Base-by-base conservation (phyloP, 306 rosid genomes). In the Canavalia gladiata region DNA sequence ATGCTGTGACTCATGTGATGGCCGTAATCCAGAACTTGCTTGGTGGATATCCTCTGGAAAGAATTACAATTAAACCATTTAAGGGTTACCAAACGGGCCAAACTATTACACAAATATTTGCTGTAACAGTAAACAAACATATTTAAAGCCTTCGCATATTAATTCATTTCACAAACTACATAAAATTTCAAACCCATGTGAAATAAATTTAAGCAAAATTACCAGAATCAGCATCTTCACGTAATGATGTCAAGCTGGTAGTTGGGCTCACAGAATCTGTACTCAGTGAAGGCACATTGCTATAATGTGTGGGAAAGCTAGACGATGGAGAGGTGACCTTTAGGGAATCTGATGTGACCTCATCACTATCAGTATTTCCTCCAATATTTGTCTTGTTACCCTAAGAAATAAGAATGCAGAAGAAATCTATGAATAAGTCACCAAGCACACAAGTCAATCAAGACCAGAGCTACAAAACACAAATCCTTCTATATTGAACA, bases 201-300 rank as follows among this genome's bases (percentile, higher is more conserved):
- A 77, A 87, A 79, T 76, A 82, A 60, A 72, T 56, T 63, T 72
- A 72, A 67, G 68, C 67, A 81, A 67, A 85, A 77, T 58, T 88
- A 94, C 98, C 98, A 13, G 92, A 88, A 87, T 94, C 98, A 77
- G 89, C 94, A 88, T 94, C 98, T 90, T 94, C 98, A 62, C 87
- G 90, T 33, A 86, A 84, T 31, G 98, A 91, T 66, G 94, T 37
- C 78, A 84, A 68, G 74, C 88, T 82, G 77, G 90, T 90, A 79
- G 88, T 84, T 80, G 92, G 92, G 83, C 97, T 94, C 82, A 88
- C 73, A 78, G 92, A 77, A 73, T 89, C 98, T 59, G 89, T 74
- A 84, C 87, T 87, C 83, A 85, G 87, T 67, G 92, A 91, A 74
- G 94, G 85, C 63, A 81, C 86, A 74, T 83, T 75, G 56, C 84